phyloP scores from a whole-genome alignment of 352 stramenopile species.

The Globisporangium lucens region DNA sequence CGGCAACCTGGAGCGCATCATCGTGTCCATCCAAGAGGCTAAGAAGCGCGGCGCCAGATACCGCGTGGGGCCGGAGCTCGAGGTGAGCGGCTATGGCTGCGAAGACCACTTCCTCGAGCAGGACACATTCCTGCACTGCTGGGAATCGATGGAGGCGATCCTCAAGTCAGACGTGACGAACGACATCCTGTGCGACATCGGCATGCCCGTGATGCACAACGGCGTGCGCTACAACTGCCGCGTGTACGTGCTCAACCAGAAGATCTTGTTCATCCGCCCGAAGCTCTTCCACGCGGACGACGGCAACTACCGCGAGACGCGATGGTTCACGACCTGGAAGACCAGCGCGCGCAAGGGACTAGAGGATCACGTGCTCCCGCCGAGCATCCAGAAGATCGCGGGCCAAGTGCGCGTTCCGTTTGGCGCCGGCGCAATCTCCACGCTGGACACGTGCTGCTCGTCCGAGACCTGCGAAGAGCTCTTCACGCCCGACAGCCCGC shows the following conservation, averaged over 20 bases:
- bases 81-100: constrained; percentile 98
- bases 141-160: constrained; percentile 91
- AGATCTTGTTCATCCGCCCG: constrained; percentile 94
- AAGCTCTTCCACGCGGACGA: constrained; percentile 94
- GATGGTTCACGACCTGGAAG: constrained; percentile 91
- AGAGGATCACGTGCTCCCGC: constrained; percentile 73
- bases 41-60: constrained; percentile 90
- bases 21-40: constrained; percentile 83
- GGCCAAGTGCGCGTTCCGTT: constrained; percentile 76
- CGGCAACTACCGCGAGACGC: constrained; percentile 97
- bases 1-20: constrained; percentile 94
- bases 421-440: constrained; percentile 72
- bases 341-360: constrained; percentile 41
- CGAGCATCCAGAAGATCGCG: constrained; percentile 81
- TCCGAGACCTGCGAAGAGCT: constrained; percentile 98
- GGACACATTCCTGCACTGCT: constrained; percentile 98
- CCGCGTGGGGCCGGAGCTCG: constrained; percentile 96
- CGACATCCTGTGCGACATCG: constrained; percentile 97
- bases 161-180: constrained; percentile 88
- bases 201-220: constrained; percentile 95
- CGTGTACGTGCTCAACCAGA: constrained; percentile 91
- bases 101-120: constrained; percentile 99
- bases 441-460: constrained; percentile 85
- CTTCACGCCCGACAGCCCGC: constrained; percentile 93
- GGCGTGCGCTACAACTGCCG: constrained; percentile 98